A percentile compares a stretch with the other conserved stretches of the same genome.
Evolutionary conservation across 192 early-diverging fungal species (phyloP).

Genomic region (Rhizophagus prolifer): DNA sequence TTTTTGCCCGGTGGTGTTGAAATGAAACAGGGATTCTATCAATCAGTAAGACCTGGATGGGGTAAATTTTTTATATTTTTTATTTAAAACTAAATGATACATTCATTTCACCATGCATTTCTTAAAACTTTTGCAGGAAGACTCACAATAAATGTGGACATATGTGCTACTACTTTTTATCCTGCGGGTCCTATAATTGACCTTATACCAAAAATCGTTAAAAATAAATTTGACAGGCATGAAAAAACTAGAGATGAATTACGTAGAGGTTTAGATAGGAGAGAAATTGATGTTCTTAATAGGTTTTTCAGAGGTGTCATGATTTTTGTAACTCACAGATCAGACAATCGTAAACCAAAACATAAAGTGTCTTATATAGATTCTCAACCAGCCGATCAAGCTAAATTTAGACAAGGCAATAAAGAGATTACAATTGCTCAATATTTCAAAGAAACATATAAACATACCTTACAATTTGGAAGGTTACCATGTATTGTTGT

Average conservation of each 20-base stretch:
- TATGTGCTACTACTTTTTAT: slow-evolving; percentile 66
- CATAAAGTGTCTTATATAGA: slow-evolving; percentile 70
- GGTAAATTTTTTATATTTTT: slow-evolving; percentile 39
- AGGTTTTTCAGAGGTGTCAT: slow-evolving; percentile 49
- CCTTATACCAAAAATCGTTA: slow-evolving; percentile 59
- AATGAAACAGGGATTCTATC: slow-evolving; percentile 88
- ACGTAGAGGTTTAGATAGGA: slow-evolving; percentile 35
- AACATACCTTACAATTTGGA: slow-evolving; percentile 71
- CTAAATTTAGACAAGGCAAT: slow-evolving; percentile 61
- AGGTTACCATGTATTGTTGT: slow-evolving; percentile 67
- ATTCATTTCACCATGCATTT: not conserved
- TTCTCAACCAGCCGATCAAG: slow-evolving; percentile 60
- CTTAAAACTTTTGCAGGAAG: slow-evolving; percentile 27
- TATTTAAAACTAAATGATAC: not conserved
- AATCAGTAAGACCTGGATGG: slow-evolving; percentile 73
- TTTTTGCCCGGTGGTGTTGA: slow-evolving; percentile 69
- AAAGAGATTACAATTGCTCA: slow-evolving; percentile 61
- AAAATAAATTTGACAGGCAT: slow-evolving; percentile 12
- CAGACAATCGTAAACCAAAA: slow-evolving; percentile 53
- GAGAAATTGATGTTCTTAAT: slow-evolving; percentile 43
- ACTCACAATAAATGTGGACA: slow-evolving; percentile 68
- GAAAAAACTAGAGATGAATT: slow-evolving; percentile 38
- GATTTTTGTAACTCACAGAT: slow-evolving; percentile 55
- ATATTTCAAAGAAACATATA: slow-evolving; percentile 69
- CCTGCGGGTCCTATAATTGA: slow-evolving; percentile 65